Base-by-base conservation (phyloP, 345 rosid species). In the Ricinus communis region DNA sequence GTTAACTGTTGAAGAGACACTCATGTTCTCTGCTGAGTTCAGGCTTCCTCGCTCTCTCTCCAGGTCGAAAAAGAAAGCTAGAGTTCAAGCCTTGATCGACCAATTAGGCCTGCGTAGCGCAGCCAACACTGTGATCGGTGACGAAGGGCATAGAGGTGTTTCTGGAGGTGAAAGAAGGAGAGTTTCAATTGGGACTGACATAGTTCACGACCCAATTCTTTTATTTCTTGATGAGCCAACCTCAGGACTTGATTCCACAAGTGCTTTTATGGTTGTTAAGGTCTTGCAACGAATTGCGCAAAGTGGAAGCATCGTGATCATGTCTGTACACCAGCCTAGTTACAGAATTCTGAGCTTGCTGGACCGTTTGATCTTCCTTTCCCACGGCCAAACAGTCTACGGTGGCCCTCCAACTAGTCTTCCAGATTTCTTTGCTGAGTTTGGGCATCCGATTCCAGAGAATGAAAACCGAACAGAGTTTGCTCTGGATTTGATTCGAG, bases 1-100 rank as follows among this genome's bases (percentile, higher is more conserved):
- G 98, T 82, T 94, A 12, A 94, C 98, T 0, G 96, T 94, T 13
- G 92, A 94, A 57, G 98, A 94, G 75, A 94, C 98, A 1, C 76
- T 94, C 31, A 91, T 90, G 97, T 91, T 94, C 76, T 85, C 98
- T 0, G 97, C 97, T 3, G 98, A 91, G 81, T 94, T 94, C 81
- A 76, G 97, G 76, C 96, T 94, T 46, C 98, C 98, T 19, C 91
- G 90, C 1, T 85, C 95, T 5, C 88, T 94, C 7, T 87, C 96
- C 49, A 90, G 66, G 83, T 77, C 73, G 49, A 85, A 89, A 69
- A 94, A 91, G 87, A 79, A 63, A 46, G 91, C 88, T 0, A 84
- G 97, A 56, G 98, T 94, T 22, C 90, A 91, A 74, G 93, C 92
- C 68, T 65, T 94, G 76, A 94, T 94, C 11, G 98, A 94, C 62